Conservation (phyloP, 169 alveolate genomes). For the Babesia bigemina region DNA sequence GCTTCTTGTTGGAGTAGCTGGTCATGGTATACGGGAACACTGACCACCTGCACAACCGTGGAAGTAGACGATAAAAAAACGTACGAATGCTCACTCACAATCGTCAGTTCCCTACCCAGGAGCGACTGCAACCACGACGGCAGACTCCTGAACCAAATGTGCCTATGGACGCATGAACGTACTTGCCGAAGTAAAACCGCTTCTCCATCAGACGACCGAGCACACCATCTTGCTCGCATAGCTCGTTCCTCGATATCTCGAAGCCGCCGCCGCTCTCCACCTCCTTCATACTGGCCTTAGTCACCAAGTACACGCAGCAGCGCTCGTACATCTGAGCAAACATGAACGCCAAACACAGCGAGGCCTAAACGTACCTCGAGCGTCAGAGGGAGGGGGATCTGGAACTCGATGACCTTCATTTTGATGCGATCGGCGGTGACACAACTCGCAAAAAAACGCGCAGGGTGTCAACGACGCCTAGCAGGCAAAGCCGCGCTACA, state of each 20-base stretch:
- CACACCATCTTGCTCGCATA: constrained; percentile 18
- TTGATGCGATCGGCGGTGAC: constrained; percentile 4
- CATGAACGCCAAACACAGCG: background rate
- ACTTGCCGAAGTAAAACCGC: constrained; percentile 63
- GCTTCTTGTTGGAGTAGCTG: constrained; percentile 45
- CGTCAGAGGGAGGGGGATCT: constrained; percentile 55
- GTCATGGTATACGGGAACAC: constrained; percentile 53
- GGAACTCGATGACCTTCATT: constrained; percentile 68
- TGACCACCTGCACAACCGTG: constrained; percentile 37
- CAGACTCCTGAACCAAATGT: constrained; percentile 33
- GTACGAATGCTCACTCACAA: constrained; percentile 63
- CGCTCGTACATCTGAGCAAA: constrained; percentile 43
- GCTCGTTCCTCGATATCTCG: constrained; percentile 58
- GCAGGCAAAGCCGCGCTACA: constrained; percentile 28
- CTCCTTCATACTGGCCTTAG: constrained; percentile 56
- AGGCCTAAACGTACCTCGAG: constrained; percentile 36
- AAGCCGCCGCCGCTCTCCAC: constrained; percentile 64
- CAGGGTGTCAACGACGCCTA: constrained; percentile 9
- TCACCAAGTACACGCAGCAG: constrained; percentile 37
- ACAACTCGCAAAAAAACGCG: background rate
- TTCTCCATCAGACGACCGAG: constrained; percentile 50
- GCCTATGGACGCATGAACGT: background rate
- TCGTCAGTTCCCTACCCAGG: constrained; percentile 47
- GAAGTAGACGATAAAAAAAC: background rate
- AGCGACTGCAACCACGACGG: constrained; percentile 67